These are phyloP conservation scores for Tolypocladium amazonense DNA, from an alignment of 2,329 filamentous ascomycete species.

Conservation along the genomic window DNA sequence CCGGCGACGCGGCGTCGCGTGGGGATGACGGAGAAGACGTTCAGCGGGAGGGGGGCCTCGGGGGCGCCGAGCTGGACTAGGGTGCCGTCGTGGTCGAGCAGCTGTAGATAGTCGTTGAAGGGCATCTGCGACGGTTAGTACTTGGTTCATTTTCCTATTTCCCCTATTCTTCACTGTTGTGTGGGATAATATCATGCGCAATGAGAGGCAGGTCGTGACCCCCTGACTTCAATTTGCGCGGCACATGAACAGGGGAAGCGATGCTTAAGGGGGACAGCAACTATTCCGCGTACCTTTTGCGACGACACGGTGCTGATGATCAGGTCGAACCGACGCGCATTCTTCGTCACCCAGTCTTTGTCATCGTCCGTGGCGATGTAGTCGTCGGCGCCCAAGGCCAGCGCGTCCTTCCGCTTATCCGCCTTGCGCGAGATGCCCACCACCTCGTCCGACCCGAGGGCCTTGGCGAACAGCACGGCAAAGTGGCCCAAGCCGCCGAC, in stretches of 20 bases:
- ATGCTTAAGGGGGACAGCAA: no score
- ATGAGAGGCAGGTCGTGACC: not conserved
- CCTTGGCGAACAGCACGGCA: constrained; percentile 57
- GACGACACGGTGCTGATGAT: constrained; percentile 47
- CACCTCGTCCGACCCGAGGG: constrained; percentile 51
- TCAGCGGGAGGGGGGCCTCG: constrained; percentile 8
- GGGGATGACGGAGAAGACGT: constrained; percentile 37
- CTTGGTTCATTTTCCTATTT: not conserved
- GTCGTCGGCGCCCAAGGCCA: constrained; percentile 46
- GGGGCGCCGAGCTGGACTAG: constrained; percentile 52
- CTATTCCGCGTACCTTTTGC: constrained; percentile 9
- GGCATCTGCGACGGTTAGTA: constrained; percentile 36
- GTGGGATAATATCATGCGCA: not conserved
- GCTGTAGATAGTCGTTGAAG: constrained; percentile 45
- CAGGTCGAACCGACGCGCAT: constrained; percentile 41
- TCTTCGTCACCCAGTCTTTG: constrained; percentile 40
- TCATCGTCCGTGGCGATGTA: constrained; percentile 35
- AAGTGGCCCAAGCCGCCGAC: constrained; percentile 62
- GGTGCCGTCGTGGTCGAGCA: constrained; percentile 47
- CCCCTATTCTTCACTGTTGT: not conserved
- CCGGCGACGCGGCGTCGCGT: constrained; percentile 41
- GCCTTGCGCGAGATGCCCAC: constrained; percentile 46
- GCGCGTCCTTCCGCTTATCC: constrained; percentile 43
- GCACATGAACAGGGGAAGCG: not conserved
- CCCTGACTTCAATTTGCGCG: not conserved